Conservation (phyloP, 164 flowering plant species). For the Protea cynaroides region DNA sequence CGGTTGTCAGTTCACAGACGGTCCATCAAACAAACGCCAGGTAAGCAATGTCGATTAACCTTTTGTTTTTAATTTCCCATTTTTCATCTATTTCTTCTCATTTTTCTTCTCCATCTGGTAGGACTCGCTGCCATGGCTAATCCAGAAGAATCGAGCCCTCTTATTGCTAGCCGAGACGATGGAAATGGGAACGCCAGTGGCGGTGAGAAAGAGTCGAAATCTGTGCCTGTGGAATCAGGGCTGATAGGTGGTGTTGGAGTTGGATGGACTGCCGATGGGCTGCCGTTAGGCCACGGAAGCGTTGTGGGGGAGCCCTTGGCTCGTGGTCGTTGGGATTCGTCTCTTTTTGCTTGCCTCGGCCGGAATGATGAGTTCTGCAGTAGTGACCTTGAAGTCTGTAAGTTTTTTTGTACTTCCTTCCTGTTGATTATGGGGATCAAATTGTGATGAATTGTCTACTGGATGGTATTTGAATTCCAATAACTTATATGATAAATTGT, state of each 20-base stretch:
- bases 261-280: slow-evolving; percentile 73
- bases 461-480: too few relatives aligned
- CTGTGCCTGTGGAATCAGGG: neutral
- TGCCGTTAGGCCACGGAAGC: slow-evolving; percentile 61
- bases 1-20: too few relatives aligned
- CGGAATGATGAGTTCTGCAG: slow-evolving; percentile 81
- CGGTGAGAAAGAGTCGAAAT: slow-evolving; percentile 4
- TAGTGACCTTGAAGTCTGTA: slow-evolving; percentile 98
- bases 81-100: too few relatives aligned
- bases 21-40: too few relatives aligned
- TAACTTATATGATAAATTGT: too few relatives aligned
- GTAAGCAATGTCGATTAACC: too few relatives aligned
- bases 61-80: too few relatives aligned
- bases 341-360: slow-evolving; percentile 71
- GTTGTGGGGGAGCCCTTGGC: slow-evolving; percentile 64
- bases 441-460: too few relatives aligned
- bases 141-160: slow-evolving; percentile 51
- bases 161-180: slow-evolving; percentile 23
- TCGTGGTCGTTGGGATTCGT: slow-evolving; percentile 63
- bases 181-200: slow-evolving; percentile 9
- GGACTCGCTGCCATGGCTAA: slow-evolving; percentile 30
- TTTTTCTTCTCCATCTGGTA: neutral
- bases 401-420: slow-evolving; percentile 23
- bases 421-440: too few relatives aligned
- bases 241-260: neutral